Base-by-base conservation (phyloP, 805 yeast species). In the Candida succiphila region DNA sequence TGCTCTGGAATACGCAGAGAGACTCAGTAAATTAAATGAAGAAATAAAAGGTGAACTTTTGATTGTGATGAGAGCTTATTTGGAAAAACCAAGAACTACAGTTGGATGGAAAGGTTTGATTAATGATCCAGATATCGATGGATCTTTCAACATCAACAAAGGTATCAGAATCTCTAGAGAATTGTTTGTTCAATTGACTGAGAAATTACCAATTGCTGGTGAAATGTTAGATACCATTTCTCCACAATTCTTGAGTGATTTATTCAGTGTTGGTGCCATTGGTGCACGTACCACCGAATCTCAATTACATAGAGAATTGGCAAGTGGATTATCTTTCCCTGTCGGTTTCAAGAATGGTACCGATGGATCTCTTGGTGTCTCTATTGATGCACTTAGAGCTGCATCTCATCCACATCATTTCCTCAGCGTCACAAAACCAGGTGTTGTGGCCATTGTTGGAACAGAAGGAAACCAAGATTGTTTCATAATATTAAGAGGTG, bases 241-340 rank as follows among this genome's bases (percentile, higher is more conserved):
- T 23, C 98, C 98, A 15, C 98, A 89, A 69, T 89, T 72, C 71
- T 71, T 89, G 45, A 78, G 89, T 18, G 98, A 92, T 58, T 69
- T 88, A 48, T 70, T 89, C 44, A 81, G 94, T 23, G 77, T 89
- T 46, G 98, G 98, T 52, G 98, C 98, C 39, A 88, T 89, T 61
- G 98, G 98, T 54, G 98, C 98, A 37, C 80, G 98, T 68, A 89
- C 98, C 38, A 89, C 98, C 31, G 98, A 89, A 65, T 89, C 96
- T 29, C 98, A 89, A 62, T 74, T 89, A 40, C 98, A 89, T 67
- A 80, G 98, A 63, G 98, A 89, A 64, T 75, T 89, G 49, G 94
- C 97, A 16, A 88, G 96, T 7, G 98, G 98, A 34, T 69, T 92
- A 40, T 84, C 95, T n/a, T 89, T 89, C 89, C 98, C 98, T 38